These are phyloP conservation scores for Candida insectalens DNA, from an alignment of 805 yeast species.

Conservation along the genomic window DNA sequence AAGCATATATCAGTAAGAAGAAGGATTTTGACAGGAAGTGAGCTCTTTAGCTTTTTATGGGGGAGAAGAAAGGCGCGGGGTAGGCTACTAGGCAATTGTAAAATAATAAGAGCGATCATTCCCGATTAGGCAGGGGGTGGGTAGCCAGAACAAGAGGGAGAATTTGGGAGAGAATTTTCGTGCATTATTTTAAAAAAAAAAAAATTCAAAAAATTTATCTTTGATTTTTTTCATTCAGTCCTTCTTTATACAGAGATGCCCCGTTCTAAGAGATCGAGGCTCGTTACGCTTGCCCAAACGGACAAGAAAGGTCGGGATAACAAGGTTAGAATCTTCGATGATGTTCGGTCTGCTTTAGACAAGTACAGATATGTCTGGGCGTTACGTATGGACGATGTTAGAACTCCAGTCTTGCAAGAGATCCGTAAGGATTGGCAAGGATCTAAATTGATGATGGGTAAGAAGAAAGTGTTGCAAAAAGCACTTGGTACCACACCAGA, in stretches of 20 bases:
- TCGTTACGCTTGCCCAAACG: slow-evolving; percentile 90
- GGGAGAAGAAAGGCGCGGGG: too few relatives aligned
- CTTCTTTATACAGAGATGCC: slow-evolving; percentile 51
- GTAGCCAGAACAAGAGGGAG: too few relatives aligned
- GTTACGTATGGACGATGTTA: slow-evolving; percentile 78
- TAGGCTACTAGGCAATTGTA: too few relatives aligned
- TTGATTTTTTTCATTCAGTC: too few relatives aligned
- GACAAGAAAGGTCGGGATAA: slow-evolving; percentile 93
- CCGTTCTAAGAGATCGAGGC: slow-evolving; percentile 92
- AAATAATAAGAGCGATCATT: too few relatives aligned
- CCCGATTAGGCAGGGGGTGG: too few relatives aligned
- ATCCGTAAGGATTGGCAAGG: slow-evolving; percentile 91
- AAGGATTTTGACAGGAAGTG: too few relatives aligned
- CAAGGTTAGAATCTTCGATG: slow-evolving; percentile 86
- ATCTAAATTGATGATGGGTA: slow-evolving; percentile 81
- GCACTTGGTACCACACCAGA: slow-evolving; percentile 84
- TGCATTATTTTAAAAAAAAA: too few relatives aligned
- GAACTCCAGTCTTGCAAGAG: slow-evolving; percentile 92
- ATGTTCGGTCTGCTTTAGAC: slow-evolving; percentile 75
- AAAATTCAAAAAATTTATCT: neutral
- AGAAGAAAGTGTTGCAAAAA: slow-evolving; percentile 85
- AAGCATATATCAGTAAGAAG: too few relatives aligned
- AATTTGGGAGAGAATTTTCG: too few relatives aligned
- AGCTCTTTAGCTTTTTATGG: too few relatives aligned
- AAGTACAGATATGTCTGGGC: slow-evolving; percentile 75